These are phyloP conservation scores for Rubroboletus pulcherrimus DNA, from an alignment of 768 basidiomycete genomes.

Conservation along the genomic window DNA sequence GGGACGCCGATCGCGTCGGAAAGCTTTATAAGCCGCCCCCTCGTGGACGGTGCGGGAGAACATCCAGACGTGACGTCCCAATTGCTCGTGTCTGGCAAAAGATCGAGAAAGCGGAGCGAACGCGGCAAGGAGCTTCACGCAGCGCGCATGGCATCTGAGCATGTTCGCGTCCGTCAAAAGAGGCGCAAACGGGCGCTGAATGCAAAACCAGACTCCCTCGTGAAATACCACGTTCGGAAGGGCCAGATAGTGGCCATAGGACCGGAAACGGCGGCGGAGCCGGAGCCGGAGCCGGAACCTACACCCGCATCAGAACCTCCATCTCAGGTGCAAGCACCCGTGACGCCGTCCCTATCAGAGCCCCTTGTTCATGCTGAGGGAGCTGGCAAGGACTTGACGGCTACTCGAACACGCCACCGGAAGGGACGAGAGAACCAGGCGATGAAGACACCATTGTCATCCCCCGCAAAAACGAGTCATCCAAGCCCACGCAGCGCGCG, in stretches of 20 bases:
- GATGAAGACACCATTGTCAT: not conserved
- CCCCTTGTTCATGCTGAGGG: not conserved
- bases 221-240: conserved; percentile 12
- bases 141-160: not conserved
- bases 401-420: not conserved
- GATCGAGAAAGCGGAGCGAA: not conserved
- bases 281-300: not conserved
- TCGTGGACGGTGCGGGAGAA: not conserved
- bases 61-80: not conserved
- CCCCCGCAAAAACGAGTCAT: not conserved
- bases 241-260: conserved; percentile 13
- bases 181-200: not conserved
- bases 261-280: not conserved
- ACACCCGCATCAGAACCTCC: not conserved
- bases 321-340: not conserved
- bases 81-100: not conserved
- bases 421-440: not conserved
- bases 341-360: not conserved
- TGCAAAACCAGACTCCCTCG: not conserved
- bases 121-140: not conserved
- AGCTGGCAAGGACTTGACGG: not conserved
- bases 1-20: not conserved
- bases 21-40: not conserved
- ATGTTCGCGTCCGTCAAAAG: not conserved
- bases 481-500: not conserved